Conservation (phyloP, 805 yeast genomes). For the Kregervanrija delftensis region DNA sequence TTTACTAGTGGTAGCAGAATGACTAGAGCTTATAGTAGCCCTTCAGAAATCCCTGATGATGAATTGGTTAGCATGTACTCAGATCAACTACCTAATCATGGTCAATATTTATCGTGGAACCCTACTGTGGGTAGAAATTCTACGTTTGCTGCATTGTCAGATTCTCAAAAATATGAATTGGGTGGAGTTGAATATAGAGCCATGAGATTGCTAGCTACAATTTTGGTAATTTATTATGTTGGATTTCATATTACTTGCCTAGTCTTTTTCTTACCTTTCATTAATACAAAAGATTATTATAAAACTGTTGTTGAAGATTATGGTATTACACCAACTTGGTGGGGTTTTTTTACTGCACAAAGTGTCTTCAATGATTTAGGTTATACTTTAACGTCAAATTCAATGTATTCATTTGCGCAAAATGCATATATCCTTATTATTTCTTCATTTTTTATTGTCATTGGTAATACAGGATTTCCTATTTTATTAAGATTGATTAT, state of each 20-base stretch:
- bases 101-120: slow-evolving; percentile 76
- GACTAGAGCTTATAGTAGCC: neutral
- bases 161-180: slow-evolving; percentile 82
- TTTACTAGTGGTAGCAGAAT: too few species aligned
- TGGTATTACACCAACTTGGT: slow-evolving; percentile 80
- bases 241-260: slow-evolving; percentile 64
- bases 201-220: slow-evolving; percentile 61
- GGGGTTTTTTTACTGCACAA: slow-evolving; percentile 82
- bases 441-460: slow-evolving; percentile 64
- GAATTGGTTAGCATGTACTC: slow-evolving; percentile 23
- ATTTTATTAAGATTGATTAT: slow-evolving; percentile 70
- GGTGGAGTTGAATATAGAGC: slow-evolving; percentile 98
- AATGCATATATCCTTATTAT: slow-evolving; percentile 61
- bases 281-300: slow-evolving; percentile 36
- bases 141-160: slow-evolving; percentile 74
- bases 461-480: slow-evolving; percentile 96
- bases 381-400: slow-evolving; percentile 69
- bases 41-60: slow-evolving; percentile 21
- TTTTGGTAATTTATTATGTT: slow-evolving; percentile 60
- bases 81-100: slow-evolving; percentile 31
- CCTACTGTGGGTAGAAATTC: slow-evolving; percentile 94
- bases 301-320: slow-evolving; percentile 35
- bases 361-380: slow-evolving; percentile 87
- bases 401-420: slow-evolving; percentile 61
- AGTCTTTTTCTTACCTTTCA: slow-evolving; percentile 57